phyloP scores from a whole-genome alignment of 169 alveolate species.

The Plasmodium fragile region DNA sequence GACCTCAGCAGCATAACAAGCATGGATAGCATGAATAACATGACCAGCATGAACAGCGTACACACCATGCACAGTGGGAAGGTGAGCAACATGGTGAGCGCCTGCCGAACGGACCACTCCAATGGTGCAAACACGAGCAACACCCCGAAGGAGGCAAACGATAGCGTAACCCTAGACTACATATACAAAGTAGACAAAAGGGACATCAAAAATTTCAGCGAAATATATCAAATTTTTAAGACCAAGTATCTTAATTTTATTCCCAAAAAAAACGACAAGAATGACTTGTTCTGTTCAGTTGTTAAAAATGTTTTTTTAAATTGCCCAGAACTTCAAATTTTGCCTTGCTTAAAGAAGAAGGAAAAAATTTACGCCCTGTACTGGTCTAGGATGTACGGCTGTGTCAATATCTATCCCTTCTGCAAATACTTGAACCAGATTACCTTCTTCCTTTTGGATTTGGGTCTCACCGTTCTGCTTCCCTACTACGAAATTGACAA shows the following conservation, averaged over 20 bases:
- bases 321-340: constrained; percentile 70
- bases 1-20: background rate
- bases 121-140: background rate
- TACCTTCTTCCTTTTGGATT: constrained; percentile 64
- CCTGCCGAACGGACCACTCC: background rate
- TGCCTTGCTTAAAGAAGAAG: constrained; percentile 64
- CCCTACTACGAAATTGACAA: constrained; percentile 75
- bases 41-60: background rate
- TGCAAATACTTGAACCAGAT: constrained; percentile 58
- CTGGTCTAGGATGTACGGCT: constrained; percentile 30
- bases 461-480: constrained; percentile 51
- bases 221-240: constrained; percentile 59
- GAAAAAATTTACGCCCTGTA: constrained; percentile 31
- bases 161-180: constrained; percentile 6
- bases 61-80: background rate
- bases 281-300: constrained; percentile 56
- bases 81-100: background rate
- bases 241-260: constrained; percentile 67
- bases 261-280: constrained; percentile 49
- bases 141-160: background rate
- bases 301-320: constrained; percentile 38
- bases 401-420: constrained; percentile 65
- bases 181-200: constrained; percentile 48
- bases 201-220: constrained; percentile 45
- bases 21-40: background rate